These are phyloP conservation scores for Penicillium sp. DNA, from an alignment of 2,329 filamentous ascomycete genomes.

Conservation along the genomic window DNA sequence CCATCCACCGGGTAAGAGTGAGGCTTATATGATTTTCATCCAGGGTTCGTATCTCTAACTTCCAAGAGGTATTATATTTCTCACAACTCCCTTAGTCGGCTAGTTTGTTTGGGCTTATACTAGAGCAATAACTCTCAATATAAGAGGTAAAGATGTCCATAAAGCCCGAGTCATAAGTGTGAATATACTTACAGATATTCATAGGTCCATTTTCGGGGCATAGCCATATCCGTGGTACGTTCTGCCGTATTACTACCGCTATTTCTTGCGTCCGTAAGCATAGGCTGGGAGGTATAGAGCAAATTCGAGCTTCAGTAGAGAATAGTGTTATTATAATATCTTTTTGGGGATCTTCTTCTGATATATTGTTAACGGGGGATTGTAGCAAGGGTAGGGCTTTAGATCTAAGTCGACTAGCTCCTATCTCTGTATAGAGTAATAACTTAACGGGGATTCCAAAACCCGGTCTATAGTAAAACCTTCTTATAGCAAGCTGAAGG, in stretches of 20 bases:
- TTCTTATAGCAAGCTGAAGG: not conserved
- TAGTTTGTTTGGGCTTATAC: not conserved
- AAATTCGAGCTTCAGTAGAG: not conserved
- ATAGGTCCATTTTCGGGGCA: not conserved
- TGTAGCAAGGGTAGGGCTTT: not conserved
- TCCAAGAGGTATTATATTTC: not conserved
- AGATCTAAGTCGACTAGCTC: not conserved
- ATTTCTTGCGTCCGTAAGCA: not conserved
- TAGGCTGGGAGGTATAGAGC: not conserved
- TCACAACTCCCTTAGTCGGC: not conserved
- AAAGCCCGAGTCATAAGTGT: not conserved
- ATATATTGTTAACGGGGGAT: not conserved
- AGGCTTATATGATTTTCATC: not conserved
- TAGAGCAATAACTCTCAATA: not conserved
- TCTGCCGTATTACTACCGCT: not conserved
- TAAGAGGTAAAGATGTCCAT: not conserved
- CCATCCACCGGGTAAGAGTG: not conserved
- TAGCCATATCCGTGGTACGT: not conserved
- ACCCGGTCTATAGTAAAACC: not conserved
- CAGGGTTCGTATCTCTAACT: not conserved
- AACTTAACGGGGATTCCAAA: not conserved
- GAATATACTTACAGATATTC: not conserved
- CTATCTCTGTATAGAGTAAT: not conserved
- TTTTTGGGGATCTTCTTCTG: not conserved
- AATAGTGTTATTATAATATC: not conserved